Conservation (phyloP, 2,329 filamentous ascomycete species). For the Arthroderma uncinatum region DNA sequence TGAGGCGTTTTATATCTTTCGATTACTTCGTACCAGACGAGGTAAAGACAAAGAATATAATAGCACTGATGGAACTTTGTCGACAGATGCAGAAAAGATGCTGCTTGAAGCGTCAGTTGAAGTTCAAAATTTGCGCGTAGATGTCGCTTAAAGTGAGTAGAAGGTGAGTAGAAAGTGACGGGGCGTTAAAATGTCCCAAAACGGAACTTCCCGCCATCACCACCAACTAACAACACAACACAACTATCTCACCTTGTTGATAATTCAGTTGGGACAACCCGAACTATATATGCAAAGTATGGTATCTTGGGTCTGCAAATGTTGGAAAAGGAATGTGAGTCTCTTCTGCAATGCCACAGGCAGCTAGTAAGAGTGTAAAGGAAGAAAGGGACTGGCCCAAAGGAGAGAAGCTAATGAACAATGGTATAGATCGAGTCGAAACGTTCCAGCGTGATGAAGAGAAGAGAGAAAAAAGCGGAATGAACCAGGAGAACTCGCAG, state of each 20-base stretch:
- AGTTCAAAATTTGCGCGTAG: neutral
- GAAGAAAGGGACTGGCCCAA: constrained; percentile 10
- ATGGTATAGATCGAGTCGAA: constrained; percentile 6
- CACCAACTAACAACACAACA: neutral
- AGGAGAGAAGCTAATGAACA: constrained; percentile 2
- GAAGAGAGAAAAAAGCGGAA: neutral
- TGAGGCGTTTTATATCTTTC: constrained; percentile 1
- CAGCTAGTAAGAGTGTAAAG: constrained; percentile 2
- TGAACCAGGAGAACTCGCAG: neutral
- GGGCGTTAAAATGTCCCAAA: neutral
- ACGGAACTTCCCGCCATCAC: neutral
- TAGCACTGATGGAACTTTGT: constrained; percentile 4
- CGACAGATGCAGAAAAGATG: constrained; percentile 4
- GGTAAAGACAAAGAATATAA: neutral
- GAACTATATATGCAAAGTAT: neutral
- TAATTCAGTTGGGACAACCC: neutral
- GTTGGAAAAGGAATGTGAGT: neutral
- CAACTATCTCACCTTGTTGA: neutral
- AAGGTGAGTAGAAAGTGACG: neutral
- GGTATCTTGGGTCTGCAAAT: neutral
- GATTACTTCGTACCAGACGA: constrained; percentile 1
- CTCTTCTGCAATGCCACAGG: constrained; percentile 5
- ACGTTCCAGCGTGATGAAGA: constrained; percentile 11
- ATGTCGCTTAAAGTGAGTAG: neutral
- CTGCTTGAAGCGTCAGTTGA: neutral